A percentile compares a stretch with the other conserved stretches of the same genome.
Evolutionary conservation across 352 stramenopile species (phyloP).

Genomic region (Phytophthora uliginosa): DNA sequence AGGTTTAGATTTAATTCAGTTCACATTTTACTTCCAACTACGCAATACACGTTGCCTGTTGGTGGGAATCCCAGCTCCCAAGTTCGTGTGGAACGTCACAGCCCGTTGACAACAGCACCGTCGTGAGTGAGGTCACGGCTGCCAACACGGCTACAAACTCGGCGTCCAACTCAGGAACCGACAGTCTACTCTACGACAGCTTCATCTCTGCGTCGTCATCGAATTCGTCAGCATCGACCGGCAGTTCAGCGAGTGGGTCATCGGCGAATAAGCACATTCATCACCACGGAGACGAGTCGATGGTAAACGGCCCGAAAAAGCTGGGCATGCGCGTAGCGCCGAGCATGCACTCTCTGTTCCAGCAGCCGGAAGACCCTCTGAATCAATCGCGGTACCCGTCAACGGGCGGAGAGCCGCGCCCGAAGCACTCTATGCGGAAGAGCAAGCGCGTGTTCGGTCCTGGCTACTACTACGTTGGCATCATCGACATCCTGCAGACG

Average conservation of each 20-base stretch:
- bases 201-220: constrained; percentile 53
- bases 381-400: constrained; percentile 34
- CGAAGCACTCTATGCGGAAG: constrained; percentile 69
- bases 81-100: too few relatives aligned
- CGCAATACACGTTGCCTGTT: too few relatives aligned
- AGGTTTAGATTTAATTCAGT: too few relatives aligned
- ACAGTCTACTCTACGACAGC: constrained; percentile 46
- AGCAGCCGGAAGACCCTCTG: constrained; percentile 25
- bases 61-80: too few relatives aligned
- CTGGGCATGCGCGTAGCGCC: constrained; percentile 23
- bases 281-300: constrained; percentile 20
- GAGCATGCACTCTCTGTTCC: constrained; percentile 48
- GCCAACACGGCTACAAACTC: constrained; percentile 22
- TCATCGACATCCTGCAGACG: constrained; percentile 94
- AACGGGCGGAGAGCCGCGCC: constrained; percentile 25
- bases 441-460: constrained; percentile 86
- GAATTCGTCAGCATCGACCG: constrained; percentile 30
- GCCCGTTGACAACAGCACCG: constrained; percentile 47
- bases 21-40: too few relatives aligned
- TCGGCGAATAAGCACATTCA: constrained; percentile 28
- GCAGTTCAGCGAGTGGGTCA: constrained; percentile 24
- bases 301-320: constrained; percentile 6
- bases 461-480: constrained; percentile 90
- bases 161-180: constrained; percentile 10
- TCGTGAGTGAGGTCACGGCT: constrained; percentile 29